Conservation (phyloP, 2,329 filamentous ascomycete genomes). For the Fusarium sp. region DNA sequence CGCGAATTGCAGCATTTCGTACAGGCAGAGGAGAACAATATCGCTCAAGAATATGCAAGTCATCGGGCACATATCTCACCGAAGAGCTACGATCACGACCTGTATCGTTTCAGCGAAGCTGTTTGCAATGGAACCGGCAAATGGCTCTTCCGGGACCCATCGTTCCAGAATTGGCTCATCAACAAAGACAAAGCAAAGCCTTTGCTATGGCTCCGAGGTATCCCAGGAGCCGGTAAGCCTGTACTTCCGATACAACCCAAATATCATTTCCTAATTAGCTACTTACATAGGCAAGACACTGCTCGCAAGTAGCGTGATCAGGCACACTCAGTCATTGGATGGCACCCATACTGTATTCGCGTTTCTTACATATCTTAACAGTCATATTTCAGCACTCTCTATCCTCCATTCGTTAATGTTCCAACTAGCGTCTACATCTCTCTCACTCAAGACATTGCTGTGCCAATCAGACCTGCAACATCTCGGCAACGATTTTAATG, state of each 20-base stretch:
- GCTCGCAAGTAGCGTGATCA: slow-evolving; percentile 10
- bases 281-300: background rate
- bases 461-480: too few relatives aligned
- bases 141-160: background rate
- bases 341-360: slow-evolving; percentile 2
- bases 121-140: slow-evolving; percentile 1
- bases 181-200: background rate
- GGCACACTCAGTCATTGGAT: background rate
- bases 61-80: background rate
- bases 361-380: background rate
- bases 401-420: too few relatives aligned
- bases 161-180: background rate
- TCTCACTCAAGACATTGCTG: too few relatives aligned
- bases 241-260: too few relatives aligned
- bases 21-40: background rate
- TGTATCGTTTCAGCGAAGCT: background rate
- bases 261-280: fast-evolving
- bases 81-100: background rate
- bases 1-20: background rate
- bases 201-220: slow-evolving; percentile 6
- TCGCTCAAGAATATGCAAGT: background rate
- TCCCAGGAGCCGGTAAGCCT: slow-evolving; percentile 9
- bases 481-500: too few relatives aligned
- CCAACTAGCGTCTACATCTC: too few relatives aligned
- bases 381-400: too few relatives aligned